phyloP scores from a whole-genome alignment of 495 filamentous ascomycete species.

The Podospora sp. region DNA sequence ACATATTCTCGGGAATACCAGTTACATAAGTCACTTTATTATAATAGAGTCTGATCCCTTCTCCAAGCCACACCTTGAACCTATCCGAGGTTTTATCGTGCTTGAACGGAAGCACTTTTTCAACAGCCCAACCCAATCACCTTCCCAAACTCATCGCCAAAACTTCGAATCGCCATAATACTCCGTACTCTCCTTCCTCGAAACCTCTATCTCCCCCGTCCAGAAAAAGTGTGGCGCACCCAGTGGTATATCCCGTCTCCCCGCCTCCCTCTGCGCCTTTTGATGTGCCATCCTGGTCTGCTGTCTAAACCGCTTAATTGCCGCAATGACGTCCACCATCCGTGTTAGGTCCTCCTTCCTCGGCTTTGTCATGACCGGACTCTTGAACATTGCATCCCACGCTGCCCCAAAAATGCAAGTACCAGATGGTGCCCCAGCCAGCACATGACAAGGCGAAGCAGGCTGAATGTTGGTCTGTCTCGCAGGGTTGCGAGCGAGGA shows the following conservation, averaged over 20 bases:
- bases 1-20: neutral
- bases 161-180: constrained; percentile 5
- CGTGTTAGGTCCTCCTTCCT: constrained; percentile 20
- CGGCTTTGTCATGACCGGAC: constrained; percentile 22
- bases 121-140: too few relatives aligned
- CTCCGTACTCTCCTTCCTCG: neutral
- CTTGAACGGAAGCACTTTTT: neutral
- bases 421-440: constrained; percentile 43
- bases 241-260: constrained; percentile 1
- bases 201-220: constrained; percentile 33
- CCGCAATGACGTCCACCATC: constrained; percentile 45
- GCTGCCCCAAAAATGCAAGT: constrained; percentile 41
- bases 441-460: constrained; percentile 44
- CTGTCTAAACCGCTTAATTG: constrained; percentile 40
- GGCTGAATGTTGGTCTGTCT: constrained; percentile 35
- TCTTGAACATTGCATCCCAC: constrained; percentile 42
- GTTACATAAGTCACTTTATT: constrained; percentile 11
- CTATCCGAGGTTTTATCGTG: too few relatives aligned
- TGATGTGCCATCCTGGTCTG: constrained; percentile 34
- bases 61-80: neutral
- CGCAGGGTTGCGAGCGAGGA: constrained; percentile 32
- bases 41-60: constrained; percentile 10
- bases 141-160: neutral
- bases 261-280: neutral
- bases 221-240: constrained; percentile 35